phyloP scores from a whole-genome alignment of 177 flowering plant species.

The Vitis hybrid region DNA sequence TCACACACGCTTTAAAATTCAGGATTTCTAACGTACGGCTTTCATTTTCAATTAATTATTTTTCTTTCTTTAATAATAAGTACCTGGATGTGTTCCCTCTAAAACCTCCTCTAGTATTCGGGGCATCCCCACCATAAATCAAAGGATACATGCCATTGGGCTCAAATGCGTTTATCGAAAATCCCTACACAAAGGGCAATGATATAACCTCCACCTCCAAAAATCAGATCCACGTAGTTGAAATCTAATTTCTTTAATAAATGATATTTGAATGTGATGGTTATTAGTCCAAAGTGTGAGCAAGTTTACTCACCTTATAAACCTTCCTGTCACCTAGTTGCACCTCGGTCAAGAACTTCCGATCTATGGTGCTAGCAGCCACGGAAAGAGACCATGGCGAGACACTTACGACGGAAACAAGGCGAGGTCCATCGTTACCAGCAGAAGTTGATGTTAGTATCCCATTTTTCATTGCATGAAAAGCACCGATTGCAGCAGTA shows the following conservation, averaged over 20 bases:
- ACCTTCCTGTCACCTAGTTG: slow-evolving; percentile 20
- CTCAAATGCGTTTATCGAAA: no score
- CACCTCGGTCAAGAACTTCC: slow-evolving; percentile 25
- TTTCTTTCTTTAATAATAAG: neutral
- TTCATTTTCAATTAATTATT: neutral
- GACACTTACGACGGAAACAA: slow-evolving; percentile 10
- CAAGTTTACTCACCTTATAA: slow-evolving; percentile 14
- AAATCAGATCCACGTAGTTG: no score
- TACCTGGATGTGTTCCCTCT: slow-evolving; percentile 1
- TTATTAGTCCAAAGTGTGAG: no score
- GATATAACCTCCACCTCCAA: no score
- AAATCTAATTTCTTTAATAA: no score
- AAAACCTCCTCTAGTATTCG: slow-evolving; percentile 7
- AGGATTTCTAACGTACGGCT: no score
- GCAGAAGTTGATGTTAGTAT: slow-evolving; percentile 24
- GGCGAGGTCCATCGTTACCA: slow-evolving; percentile 26
- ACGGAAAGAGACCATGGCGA: slow-evolving; percentile 33
- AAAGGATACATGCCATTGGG: slow-evolving; percentile 3
- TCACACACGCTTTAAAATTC: neutral
- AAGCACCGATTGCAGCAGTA: slow-evolving; percentile 25
- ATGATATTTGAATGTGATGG: neutral
- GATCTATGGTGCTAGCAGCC: slow-evolving; percentile 32
- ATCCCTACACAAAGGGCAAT: no score
- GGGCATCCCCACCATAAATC: slow-evolving; percentile 17
- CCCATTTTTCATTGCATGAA: slow-evolving; percentile 32